A percentile compares a stretch with the other conserved stretches of the same genome.
phyloP scores from a whole-genome alignment of 805 yeast genomes.

The Sugiyamaella mastotermitis region DNA sequence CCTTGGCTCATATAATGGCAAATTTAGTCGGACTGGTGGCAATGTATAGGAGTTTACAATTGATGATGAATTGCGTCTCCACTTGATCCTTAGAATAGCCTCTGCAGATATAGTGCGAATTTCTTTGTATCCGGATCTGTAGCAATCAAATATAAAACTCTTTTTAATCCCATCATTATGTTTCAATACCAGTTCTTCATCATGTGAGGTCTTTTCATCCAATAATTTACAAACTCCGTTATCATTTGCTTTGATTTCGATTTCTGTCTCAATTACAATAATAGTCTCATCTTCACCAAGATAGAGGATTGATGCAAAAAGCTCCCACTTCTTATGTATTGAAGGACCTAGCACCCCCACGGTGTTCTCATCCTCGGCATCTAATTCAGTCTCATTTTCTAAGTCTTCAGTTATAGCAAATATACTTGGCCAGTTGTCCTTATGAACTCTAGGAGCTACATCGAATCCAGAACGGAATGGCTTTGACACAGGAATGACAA shows the following conservation, averaged over 20 bases:
- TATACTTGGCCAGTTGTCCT: conserved; percentile 32
- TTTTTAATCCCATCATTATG: conserved; percentile 18
- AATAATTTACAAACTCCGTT: conserved; percentile 17
- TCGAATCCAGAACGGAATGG: conserved; percentile 34
- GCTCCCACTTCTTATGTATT: conserved; percentile 31
- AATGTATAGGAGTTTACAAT: conserved; percentile 16
- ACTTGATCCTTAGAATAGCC: conserved; percentile 26
- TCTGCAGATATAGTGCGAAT: conserved; percentile 21
- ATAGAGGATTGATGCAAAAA: conserved; percentile 26
- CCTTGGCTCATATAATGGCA: conserved; percentile 68
- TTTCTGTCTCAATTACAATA: neutral
- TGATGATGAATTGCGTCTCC: conserved; percentile 23
- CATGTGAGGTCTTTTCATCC: neutral
- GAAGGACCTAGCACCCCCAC: conserved; percentile 22
- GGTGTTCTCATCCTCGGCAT: conserved; percentile 11
- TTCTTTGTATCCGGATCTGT: conserved; percentile 14
- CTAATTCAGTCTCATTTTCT: conserved; percentile 2
- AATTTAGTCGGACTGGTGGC: conserved; percentile 43
- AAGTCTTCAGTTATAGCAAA: conserved; percentile 22
- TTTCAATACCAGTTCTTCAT: conserved; percentile 3
- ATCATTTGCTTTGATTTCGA: conserved; percentile 14
- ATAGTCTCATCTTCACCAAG: conserved; percentile 16
- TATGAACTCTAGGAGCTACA: conserved; percentile 29
- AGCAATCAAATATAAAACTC: conserved; percentile 16
- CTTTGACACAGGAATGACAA: conserved; percentile 26